phyloP scores from a whole-genome alignment of 2,329 filamentous ascomycete species.

The Ophiostoma ips region DNA sequence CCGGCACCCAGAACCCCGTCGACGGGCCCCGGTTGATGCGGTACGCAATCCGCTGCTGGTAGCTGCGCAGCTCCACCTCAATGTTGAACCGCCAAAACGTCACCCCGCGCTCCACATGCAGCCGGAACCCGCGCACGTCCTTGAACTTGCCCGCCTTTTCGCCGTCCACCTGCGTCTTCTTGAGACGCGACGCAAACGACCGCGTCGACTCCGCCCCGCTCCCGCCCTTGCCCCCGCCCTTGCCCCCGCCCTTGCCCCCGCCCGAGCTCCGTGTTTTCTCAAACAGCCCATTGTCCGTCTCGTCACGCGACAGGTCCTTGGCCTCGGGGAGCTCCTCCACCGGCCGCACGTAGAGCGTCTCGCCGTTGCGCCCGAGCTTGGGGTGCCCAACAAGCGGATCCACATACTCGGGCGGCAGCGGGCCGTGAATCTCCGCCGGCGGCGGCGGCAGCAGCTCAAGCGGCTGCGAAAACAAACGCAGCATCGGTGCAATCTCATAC shows the following conservation, averaged over 20 bases:
- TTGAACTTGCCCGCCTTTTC: conserved; percentile 70
- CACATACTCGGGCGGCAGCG: conserved; percentile 66
- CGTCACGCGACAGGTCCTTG: conserved; percentile 63
- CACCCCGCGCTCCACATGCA: conserved; percentile 73
- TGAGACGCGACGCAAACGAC: conserved; percentile 39
- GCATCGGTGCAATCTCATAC: conserved; percentile 62
- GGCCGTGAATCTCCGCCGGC: conserved; percentile 49
- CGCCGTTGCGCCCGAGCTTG: conserved; percentile 71
- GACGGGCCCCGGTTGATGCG: conserved; percentile 86
- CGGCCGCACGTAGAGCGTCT: conserved; percentile 76
- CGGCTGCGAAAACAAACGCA: conserved; percentile 77
- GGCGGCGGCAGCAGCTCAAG: conserved; percentile 71
- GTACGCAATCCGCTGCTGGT: conserved; percentile 80
- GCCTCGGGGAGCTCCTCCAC: conserved; percentile 74
- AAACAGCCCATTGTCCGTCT: conserved; percentile 73
- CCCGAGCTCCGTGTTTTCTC: conserved; percentile 49
- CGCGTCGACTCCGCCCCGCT: conserved; percentile 40
- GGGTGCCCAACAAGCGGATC: conserved; percentile 80
- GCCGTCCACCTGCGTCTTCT: conserved; percentile 50
- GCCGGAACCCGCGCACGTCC: conserved; percentile 66
- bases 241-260: conserved; percentile 23
- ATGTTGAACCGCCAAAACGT: conserved; percentile 98
- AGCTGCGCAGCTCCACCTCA: conserved; percentile 68
- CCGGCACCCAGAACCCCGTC: conserved; percentile 89
- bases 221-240: conserved; percentile 25